Percentiles rank a stretch among this genome's conserved stretches.
phyloP scores from a whole-genome alignment of 2,329 filamentous ascomycete genomes.

The Microcyclospora tardicrescens region DNA sequence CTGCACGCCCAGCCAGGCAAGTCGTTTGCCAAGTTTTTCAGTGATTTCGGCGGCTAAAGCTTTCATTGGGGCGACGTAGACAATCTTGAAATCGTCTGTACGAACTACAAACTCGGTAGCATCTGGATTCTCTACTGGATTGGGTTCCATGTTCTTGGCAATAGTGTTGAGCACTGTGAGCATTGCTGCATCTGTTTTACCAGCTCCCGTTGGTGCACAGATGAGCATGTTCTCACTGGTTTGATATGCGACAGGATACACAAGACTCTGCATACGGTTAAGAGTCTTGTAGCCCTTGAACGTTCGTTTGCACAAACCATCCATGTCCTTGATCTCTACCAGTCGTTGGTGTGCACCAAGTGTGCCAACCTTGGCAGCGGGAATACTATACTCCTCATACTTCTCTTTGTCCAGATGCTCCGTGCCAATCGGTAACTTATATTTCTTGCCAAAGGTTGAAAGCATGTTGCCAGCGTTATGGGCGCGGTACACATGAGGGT shows the following conservation, averaged over 20 bases:
- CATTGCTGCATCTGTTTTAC: slow-evolving; percentile 98
- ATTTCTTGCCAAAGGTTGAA: slow-evolving; percentile 66
- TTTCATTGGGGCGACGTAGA: slow-evolving; percentile 99
- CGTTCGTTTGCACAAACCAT: slow-evolving; percentile 78
- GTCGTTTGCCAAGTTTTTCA: slow-evolving; percentile 78
- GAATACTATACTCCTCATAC: slow-evolving; percentile 83
- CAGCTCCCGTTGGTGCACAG: slow-evolving; percentile 83
- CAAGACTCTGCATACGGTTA: slow-evolving; percentile 95
- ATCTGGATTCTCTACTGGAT: slow-evolving; percentile 59
- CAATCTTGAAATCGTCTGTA: slow-evolving; percentile 86
- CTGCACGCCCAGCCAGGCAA: slow-evolving; percentile 86
- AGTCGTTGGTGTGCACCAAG: slow-evolving; percentile 62
- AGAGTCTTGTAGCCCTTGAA: slow-evolving; percentile 88
- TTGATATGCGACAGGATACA: slow-evolving; percentile 89
- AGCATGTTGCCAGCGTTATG: slow-evolving; percentile 78
- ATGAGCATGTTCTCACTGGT: slow-evolving; percentile 98
- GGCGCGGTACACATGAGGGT: slow-evolving; percentile 84
- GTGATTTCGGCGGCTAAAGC: slow-evolving; percentile 93
- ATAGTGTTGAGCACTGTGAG: slow-evolving; percentile 86
- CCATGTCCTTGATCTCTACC: slow-evolving; percentile 66
- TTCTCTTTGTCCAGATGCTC: slow-evolving; percentile 55
- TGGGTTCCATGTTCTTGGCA: slow-evolving; percentile 70
- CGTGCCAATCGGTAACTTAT: slow-evolving; percentile 65
- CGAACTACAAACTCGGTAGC: slow-evolving; percentile 72
- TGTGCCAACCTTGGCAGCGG: slow-evolving; percentile 65